Evolutionary conservation across 2,329 filamentous ascomycete species (phyloP).

Genomic region (Epichloe sibirici): DNA sequence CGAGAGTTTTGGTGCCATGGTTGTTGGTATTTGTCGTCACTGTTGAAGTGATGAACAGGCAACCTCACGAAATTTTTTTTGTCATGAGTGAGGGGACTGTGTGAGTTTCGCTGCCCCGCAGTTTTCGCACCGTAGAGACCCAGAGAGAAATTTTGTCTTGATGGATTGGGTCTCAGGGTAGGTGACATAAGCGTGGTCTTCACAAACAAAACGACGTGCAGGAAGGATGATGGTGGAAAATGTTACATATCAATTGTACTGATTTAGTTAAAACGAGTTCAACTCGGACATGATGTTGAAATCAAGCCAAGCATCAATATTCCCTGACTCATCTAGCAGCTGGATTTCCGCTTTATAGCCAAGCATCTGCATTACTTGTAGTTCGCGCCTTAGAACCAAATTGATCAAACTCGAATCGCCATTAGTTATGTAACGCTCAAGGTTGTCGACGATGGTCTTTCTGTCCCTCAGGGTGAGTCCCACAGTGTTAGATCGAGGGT

Average conservation of each 20-base stretch:
- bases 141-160: background rate
- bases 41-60: constrained; percentile 6
- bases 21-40: background rate
- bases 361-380: constrained; percentile 63
- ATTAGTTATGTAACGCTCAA: constrained; percentile 28
- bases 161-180: background rate
- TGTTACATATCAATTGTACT: too few relatives aligned
- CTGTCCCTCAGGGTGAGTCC: constrained; percentile 45
- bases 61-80: constrained; percentile 15
- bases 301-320: constrained; percentile 39
- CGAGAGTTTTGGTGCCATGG: constrained; percentile 43
- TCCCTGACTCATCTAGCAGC: constrained; percentile 45
- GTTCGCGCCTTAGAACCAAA: constrained; percentile 33
- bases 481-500: constrained; percentile 17
- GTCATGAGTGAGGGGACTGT: constrained; percentile 27
- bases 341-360: constrained; percentile 71
- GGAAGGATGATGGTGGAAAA: too few relatives aligned
- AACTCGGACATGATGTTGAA: constrained; percentile 18
- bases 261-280: background rate
- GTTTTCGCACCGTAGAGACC: constrained; percentile 21
- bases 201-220: too few relatives aligned
- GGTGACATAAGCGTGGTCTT: too few relatives aligned
- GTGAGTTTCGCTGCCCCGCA: constrained; percentile 19
- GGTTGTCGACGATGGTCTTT: constrained; percentile 39
- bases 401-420: background rate